Evolutionary conservation across 495 filamentous ascomycete species (phyloP).

Genomic region (Daldinia vernicosa): DNA sequence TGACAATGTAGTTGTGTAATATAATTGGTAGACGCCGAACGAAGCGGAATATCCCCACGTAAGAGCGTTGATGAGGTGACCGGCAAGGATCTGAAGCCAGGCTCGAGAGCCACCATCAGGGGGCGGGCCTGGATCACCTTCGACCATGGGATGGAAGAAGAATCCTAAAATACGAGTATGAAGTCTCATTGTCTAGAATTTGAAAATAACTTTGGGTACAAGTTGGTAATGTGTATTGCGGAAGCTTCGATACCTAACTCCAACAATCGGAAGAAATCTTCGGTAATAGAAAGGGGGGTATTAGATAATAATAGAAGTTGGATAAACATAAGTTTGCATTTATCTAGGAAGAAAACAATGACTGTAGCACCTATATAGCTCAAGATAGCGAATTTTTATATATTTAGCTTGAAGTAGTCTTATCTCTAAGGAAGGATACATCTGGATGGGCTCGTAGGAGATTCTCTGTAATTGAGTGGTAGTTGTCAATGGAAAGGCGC

Average conservation of each 20-base stretch:
- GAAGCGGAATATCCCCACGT: slow-evolving; percentile 6
- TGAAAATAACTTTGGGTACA: neutral
- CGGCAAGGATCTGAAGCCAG: slow-evolving; percentile 3
- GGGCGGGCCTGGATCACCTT: slow-evolving; percentile 1
- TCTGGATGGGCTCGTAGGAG: neutral
- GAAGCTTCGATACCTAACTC: neutral
- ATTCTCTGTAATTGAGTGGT: neutral
- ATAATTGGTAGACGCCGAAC: neutral
- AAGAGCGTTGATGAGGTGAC: neutral
- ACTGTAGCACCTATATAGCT: neutral
- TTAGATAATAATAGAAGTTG: neutral
- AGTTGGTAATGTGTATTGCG: neutral
- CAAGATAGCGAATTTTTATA: neutral
- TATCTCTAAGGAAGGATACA: neutral
- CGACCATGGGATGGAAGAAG: neutral
- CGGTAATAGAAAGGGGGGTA: neutral
- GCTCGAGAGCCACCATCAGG: neutral
- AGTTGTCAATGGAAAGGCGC: slow-evolving; percentile 5
- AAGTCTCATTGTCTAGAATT: neutral
- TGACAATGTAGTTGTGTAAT: slow-evolving; percentile 1
- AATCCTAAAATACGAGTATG: neutral
- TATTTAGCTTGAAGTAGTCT: neutral
- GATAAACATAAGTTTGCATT: neutral
- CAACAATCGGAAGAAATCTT: neutral
- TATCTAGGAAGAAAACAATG: neutral